Evolutionary conservation across 23 red algal genomes (phyloP).

Genomic region (Porphyridium purpureum): DNA sequence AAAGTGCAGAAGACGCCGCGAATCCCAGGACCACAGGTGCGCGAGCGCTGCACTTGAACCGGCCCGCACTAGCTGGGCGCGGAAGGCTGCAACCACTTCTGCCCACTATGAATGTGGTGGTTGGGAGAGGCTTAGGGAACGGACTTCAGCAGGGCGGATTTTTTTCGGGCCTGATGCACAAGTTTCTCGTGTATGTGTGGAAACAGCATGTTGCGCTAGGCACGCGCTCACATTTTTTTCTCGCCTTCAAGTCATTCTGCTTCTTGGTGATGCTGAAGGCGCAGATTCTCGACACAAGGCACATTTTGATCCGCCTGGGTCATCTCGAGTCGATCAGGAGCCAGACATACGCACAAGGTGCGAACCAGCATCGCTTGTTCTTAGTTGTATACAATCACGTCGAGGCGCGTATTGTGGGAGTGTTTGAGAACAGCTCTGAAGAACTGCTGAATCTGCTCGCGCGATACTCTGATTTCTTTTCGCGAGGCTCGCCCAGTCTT

Average conservation of each 20-base stretch:
- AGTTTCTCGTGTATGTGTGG: conserved; percentile 49
- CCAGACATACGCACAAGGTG: too few relatives aligned
- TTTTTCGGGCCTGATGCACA: conserved; percentile 58
- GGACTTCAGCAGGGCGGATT: conserved; percentile 17
- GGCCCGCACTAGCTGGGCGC: neutral
- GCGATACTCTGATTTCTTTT: conserved; percentile 13
- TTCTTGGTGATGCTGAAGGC: conserved; percentile 43
- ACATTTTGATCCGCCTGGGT: conserved; percentile 47
- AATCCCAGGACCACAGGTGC: neutral
- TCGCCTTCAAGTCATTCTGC: conserved; percentile 21
- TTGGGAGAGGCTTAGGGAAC: conserved; percentile 43
- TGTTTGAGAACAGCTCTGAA: conserved; percentile 28
- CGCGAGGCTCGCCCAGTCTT: conserved; percentile 11
- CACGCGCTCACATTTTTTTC: conserved; percentile 14
- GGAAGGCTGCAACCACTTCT: neutral
- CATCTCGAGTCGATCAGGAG: too few relatives aligned
- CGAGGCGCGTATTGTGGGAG: too few relatives aligned
- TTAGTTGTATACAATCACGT: too few relatives aligned
- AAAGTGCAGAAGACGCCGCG: neutral
- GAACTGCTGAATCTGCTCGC: conserved; percentile 15
- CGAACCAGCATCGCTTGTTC: too few relatives aligned
- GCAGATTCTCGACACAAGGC: conserved; percentile 55
- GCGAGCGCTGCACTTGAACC: neutral
- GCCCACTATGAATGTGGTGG: conserved; percentile 1
- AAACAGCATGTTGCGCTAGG: conserved; percentile 8